Evolutionary conservation across 257 asterid genomes (phyloP).

Genomic region (Scutellaria baicalensis): DNA sequence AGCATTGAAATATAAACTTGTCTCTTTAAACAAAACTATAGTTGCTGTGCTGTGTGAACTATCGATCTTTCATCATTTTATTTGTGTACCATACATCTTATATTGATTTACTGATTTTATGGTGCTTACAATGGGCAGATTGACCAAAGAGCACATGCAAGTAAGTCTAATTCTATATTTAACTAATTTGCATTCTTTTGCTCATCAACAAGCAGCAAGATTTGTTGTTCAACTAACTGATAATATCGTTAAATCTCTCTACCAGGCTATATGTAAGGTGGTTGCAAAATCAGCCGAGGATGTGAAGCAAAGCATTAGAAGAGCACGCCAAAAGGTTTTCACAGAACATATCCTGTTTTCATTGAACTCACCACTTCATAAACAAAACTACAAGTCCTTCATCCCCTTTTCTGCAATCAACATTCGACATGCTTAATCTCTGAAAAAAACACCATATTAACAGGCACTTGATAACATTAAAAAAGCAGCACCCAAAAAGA

Average conservation of each 20-base stretch:
- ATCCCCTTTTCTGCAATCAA: background rate
- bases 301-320: slow-evolving; percentile 85
- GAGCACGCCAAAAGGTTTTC: slow-evolving; percentile 93
- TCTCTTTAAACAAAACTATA: slow-evolving; percentile 8
- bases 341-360: background rate
- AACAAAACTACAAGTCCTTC: background rate
- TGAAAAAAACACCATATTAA: background rate
- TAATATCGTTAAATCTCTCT: slow-evolving; percentile 2
- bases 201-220: slow-evolving; percentile 6
- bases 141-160: slow-evolving; percentile 94
- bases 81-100: background rate
- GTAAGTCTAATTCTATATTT: slow-evolving; percentile 34
- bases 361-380: background rate
- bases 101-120: slow-evolving; percentile 16
- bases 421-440: background rate
- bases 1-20: background rate
- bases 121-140: slow-evolving; percentile 42
- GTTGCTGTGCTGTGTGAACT: background rate
- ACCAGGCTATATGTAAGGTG: slow-evolving; percentile 87
- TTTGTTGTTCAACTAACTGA: background rate
- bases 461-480: slow-evolving; percentile 81
- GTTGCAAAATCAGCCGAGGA: slow-evolving; percentile 89
- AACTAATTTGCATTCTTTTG: slow-evolving; percentile 2
- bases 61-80: background rate
- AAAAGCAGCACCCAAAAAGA: slow-evolving; percentile 62